Percentiles rank a stretch among this genome's conserved stretches.
Evolutionary conservation across 495 filamentous ascomycete genomes (phyloP).

Genomic region (Articulospora tetracladia): DNA sequence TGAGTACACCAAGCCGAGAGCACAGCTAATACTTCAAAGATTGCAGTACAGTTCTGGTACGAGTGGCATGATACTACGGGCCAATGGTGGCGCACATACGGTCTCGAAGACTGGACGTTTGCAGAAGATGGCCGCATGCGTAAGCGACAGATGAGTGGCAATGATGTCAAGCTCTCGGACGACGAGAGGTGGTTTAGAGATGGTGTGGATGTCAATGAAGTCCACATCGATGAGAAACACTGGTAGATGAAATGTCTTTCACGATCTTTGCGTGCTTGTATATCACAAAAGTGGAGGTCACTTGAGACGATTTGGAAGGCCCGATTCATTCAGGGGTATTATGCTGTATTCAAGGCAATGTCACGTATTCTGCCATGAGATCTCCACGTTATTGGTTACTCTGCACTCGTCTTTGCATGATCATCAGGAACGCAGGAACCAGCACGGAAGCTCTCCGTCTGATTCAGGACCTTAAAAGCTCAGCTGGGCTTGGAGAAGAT

Average conservation of each 20-base stretch:
- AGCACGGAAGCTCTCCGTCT: background rate
- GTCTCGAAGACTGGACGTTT: constrained; percentile 92
- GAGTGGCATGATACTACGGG: constrained; percentile 72
- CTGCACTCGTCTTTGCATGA: background rate
- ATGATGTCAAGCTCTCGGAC: constrained; percentile 69
- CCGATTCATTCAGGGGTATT: too few relatives aligned
- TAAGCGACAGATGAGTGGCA: constrained; percentile 90
- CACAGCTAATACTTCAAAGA: constrained; percentile 38
- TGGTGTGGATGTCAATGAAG: constrained; percentile 69
- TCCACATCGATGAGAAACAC: constrained; percentile 68
- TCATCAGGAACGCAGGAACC: background rate
- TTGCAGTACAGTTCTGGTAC: constrained; percentile 92
- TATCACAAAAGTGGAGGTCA: background rate
- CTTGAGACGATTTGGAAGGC: too few relatives aligned
- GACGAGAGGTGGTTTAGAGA: constrained; percentile 65
- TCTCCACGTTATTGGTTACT: background rate
- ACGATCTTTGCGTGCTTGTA: background rate
- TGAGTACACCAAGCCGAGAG: too few relatives aligned
- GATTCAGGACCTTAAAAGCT: background rate
- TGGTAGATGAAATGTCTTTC: constrained; percentile 49
- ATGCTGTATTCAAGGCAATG: too few relatives aligned
- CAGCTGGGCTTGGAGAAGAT: background rate
- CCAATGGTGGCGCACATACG: constrained; percentile 89
- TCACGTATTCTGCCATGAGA: background rate
- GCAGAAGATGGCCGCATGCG: constrained; percentile 74